Percentiles rank a stretch among this genome's conserved stretches.
These are phyloP conservation scores for Irpex rosettiformis DNA, from an alignment of 1,284 basidiomycete genomes.

Conservation along the genomic window DNA sequence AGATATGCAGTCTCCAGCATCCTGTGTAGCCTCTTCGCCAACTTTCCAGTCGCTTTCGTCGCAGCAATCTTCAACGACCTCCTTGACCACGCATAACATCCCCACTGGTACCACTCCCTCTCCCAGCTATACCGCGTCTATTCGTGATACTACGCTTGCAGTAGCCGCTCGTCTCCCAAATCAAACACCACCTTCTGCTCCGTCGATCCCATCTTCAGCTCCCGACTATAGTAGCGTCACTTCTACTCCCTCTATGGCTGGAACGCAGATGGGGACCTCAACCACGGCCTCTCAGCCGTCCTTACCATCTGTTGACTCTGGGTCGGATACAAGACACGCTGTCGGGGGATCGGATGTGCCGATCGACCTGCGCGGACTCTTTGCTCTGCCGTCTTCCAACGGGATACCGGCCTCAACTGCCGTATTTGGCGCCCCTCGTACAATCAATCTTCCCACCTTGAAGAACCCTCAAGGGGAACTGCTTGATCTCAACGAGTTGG, in stretches of 20 bases:
- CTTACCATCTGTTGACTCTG: constrained; percentile 8
- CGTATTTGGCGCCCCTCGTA: neutral
- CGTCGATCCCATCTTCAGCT: constrained; percentile 8
- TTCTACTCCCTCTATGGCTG: constrained; percentile 1
- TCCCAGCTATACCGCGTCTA: constrained; percentile 8
- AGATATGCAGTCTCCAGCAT: constrained; percentile 4
- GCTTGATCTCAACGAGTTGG: neutral
- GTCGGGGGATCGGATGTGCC: constrained; percentile 4
- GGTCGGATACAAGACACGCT: neutral
- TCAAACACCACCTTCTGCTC: neutral
- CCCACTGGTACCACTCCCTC: neutral
- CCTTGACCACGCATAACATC: neutral
- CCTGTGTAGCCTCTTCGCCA: constrained; percentile 2
- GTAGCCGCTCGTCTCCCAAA: neutral
- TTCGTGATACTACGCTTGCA: constrained; percentile 14
- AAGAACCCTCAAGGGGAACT: constrained; percentile 7
- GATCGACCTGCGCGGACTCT: constrained; percentile 16
- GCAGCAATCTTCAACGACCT: constrained; percentile 5
- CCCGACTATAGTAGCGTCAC: neutral
- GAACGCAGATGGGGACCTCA: constrained; percentile 11
- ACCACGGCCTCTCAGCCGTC: constrained; percentile 15
- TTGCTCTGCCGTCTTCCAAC: neutral
- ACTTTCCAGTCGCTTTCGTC: constrained; percentile 5
- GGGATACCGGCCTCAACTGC: neutral
- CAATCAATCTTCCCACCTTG: constrained; percentile 3